Base-by-base conservation (phyloP, 78 protist species). In the Tieghemostelium lacteum region DNA sequence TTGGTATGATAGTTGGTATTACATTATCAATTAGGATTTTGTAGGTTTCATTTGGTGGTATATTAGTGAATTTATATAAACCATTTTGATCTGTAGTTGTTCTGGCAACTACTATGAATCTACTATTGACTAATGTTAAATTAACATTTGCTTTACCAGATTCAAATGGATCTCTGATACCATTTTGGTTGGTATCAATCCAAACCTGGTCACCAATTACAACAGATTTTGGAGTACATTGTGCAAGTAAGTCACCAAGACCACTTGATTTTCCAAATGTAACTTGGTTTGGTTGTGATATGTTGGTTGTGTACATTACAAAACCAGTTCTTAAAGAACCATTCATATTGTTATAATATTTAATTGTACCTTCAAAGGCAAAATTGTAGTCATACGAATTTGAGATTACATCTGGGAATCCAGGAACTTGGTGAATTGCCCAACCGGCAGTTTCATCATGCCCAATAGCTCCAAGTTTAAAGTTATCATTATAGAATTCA, bases 251-350 rank as follows among this genome's bases (percentile, higher is more conserved):
- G 16, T 77, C 74, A 64, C 87, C 87, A 26, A 77, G 75, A 77
- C 87, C 87, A n/a, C 58, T 22, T 7, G 77, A 60, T 52, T 71
- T 71, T 6, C 87, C 87, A 36, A 77, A 77, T 31, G 87, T 77
- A 24, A 52, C 70, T 36, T 34, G 83, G 20, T 52, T 73, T 6
- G 19, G 24, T 20, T 33, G 26, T 37, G 33, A 49, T 0, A 54
- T n/a, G 33, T 67, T 31, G 6, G 87, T 65, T 24, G 65, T 20
- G 29, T 77, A 77, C 19, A 77, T 28, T 28, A 29, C 39, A 61
- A 60, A 49, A 64, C 97, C 94, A 92, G 93, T 88, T 24, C 55
- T 37, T 24, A 77, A 29, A 0, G 75, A n/a, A 52, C 87, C 87
- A 34, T 77, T 77, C 8, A 3, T 66, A 42, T 62, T 77, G 37